Evolutionary conservation across 257 asterid genomes (phyloP).

Genomic region (Solanum bulbocastanum): DNA sequence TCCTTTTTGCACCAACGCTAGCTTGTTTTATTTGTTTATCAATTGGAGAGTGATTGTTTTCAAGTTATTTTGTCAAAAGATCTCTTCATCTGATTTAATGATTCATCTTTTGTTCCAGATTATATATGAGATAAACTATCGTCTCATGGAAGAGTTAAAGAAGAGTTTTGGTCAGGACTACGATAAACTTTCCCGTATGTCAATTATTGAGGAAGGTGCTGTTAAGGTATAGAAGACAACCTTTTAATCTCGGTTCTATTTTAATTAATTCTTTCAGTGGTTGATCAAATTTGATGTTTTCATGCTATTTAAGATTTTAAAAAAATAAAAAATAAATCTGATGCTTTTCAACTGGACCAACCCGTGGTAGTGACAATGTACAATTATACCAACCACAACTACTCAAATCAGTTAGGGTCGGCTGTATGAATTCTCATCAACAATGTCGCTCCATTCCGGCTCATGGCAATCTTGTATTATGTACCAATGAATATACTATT

Average conservation of each 20-base stretch:
- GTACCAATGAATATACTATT: not conserved
- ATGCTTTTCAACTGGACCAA: not conserved
- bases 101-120: slow-evolving; percentile 17
- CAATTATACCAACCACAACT: not conserved
- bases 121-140: slow-evolving; percentile 31
- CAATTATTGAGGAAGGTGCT: slow-evolving; percentile 41
- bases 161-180: slow-evolving; percentile 34
- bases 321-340: not conserved
- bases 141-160: slow-evolving; percentile 38
- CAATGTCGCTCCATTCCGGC: not conserved
- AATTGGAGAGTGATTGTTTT: not conserved
- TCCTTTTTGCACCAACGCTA: not conserved
- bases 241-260: not conserved
- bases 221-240: slow-evolving; percentile 25
- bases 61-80: not conserved
- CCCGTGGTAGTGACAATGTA: not conserved
- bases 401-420: not conserved
- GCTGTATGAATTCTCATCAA: not conserved
- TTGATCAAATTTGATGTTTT: not conserved
- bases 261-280: not conserved
- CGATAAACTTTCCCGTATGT: slow-evolving; percentile 29
- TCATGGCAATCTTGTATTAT: not conserved
- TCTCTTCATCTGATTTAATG: not conserved
- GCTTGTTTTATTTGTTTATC: not conserved
- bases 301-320: not conserved